These are phyloP conservation scores for Pichia kluyveri DNA, from an alignment of 805 yeast species.

Conservation along the genomic window DNA sequence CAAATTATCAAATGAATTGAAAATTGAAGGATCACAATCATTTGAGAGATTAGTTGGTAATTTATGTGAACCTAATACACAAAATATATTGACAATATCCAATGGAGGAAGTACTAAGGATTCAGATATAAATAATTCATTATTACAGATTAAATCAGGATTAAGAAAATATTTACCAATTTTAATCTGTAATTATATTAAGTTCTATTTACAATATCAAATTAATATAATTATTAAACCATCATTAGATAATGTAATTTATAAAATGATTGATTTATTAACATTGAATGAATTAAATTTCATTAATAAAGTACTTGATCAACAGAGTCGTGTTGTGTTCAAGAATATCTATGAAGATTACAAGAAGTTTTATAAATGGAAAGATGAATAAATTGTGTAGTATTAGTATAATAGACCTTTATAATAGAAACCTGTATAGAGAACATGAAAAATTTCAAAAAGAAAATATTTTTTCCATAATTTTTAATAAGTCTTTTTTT, in stretches of 20 bases:
- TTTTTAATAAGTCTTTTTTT: too few species aligned
- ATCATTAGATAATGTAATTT: conserved; percentile 46
- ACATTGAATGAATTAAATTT: conserved; percentile 57
- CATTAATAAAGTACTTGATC: conserved; percentile 58
- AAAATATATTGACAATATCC: neutral
- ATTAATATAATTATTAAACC: conserved; percentile 39
- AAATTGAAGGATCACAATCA: conserved; percentile 33
- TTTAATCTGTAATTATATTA: conserved; percentile 50
- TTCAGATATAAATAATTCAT: conserved; percentile 40
- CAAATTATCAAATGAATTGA: conserved; percentile 13
- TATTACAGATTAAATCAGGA: conserved; percentile 46
- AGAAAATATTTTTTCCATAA: too few species aligned
- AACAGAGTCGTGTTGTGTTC: conserved; percentile 59
- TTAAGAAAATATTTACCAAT: conserved; percentile 58
- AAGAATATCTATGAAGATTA: conserved; percentile 63
- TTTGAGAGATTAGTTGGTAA: conserved; percentile 53
- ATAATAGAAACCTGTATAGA: too few species aligned
- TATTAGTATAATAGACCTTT: too few species aligned
- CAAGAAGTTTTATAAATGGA: conserved; percentile 76
- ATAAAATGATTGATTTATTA: conserved; percentile 56
- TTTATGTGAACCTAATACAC: conserved; percentile 57
- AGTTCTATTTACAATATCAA: conserved; percentile 39
- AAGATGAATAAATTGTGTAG: conserved; percentile 31
- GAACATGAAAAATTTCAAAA: too few species aligned
- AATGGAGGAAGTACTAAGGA: conserved; percentile 8